Percentiles rank a stretch among this genome's conserved stretches.
Evolutionary conservation across 306 rosid genomes (phyloP).

Genomic region (Sicyos edulis): DNA sequence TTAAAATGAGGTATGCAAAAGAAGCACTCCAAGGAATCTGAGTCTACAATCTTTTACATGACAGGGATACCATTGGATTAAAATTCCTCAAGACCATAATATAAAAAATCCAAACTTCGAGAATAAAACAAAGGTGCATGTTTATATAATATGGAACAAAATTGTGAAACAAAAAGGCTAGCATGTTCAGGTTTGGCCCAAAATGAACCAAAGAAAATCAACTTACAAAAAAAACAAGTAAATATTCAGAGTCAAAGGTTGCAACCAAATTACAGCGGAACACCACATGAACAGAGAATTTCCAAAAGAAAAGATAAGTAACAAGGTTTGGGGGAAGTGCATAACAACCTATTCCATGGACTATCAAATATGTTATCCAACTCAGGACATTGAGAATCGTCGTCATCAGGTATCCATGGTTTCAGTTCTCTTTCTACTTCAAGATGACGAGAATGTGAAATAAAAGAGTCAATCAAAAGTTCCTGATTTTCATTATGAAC

Average conservation of each 20-base stretch:
- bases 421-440: conserved; percentile 75
- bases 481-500: conserved; percentile 53
- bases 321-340: conserved; percentile 29
- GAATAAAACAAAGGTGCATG: neutral
- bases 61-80: neutral
- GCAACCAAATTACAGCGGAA: neutral
- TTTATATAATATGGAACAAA: neutral
- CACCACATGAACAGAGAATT: conserved; percentile 8
- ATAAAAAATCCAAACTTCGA: too few species aligned
- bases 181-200: neutral
- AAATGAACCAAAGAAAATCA: neutral
- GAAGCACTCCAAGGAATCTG: neutral
- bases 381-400: conserved; percentile 70
- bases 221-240: neutral
- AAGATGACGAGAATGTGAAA: conserved; percentile 65
- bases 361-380: conserved; percentile 74
- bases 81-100: too few species aligned
- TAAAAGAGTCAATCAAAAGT: conserved; percentile 70
- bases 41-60: neutral
- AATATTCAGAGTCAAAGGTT: neutral
- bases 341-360: conserved; percentile 72
- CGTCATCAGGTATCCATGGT: conserved; percentile 92
- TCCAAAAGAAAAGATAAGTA: conserved; percentile 22
- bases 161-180: neutral
- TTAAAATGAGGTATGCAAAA: neutral